Conservation (phyloP, 1,139 yeast species). For the Saccharomyces uvarum region DNA sequence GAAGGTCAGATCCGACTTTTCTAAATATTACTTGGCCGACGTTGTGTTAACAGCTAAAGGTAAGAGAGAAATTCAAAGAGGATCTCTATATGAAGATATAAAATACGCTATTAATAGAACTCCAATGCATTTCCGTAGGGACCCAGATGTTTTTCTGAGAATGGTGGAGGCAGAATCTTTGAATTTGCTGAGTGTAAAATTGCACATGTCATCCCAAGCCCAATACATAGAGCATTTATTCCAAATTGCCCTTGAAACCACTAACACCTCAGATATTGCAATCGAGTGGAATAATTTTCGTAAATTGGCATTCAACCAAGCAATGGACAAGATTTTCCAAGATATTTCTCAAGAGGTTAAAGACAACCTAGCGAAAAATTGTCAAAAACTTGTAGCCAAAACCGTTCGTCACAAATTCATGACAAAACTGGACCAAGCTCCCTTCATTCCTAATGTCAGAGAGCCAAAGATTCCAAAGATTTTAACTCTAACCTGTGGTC, state of each 20-base stretch:
- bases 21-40: constrained; percentile 61
- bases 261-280: constrained; percentile 75
- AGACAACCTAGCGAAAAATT: constrained; percentile 71
- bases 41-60: constrained; percentile 86
- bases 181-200: constrained; percentile 45
- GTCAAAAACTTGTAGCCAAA: constrained; percentile 62
- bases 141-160: constrained; percentile 76
- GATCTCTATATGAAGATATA: constrained; percentile 79
- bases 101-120: constrained; percentile 83
- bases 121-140: constrained; percentile 59
- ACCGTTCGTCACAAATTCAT: constrained; percentile 65
- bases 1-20: constrained; percentile 63
- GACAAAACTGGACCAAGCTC: constrained; percentile 82
- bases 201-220: constrained; percentile 38
- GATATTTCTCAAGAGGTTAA: constrained; percentile 70
- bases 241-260: constrained; percentile 62
- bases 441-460: constrained; percentile 72
- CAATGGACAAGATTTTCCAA: constrained; percentile 61
- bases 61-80: constrained; percentile 65
- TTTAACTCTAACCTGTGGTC: constrained; percentile 76
- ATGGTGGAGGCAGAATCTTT: constrained; percentile 84
- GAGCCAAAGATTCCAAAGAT: constrained; percentile 84
- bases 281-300: constrained; percentile 78
- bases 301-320: constrained; percentile 54
- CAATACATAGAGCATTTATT: constrained; percentile 44